A percentile compares a stretch with the other conserved stretches of the same genome.
Evolutionary conservation across 371 early-diverging fungal species (phyloP).

Genomic region (Apophysomyces elegans): DNA sequence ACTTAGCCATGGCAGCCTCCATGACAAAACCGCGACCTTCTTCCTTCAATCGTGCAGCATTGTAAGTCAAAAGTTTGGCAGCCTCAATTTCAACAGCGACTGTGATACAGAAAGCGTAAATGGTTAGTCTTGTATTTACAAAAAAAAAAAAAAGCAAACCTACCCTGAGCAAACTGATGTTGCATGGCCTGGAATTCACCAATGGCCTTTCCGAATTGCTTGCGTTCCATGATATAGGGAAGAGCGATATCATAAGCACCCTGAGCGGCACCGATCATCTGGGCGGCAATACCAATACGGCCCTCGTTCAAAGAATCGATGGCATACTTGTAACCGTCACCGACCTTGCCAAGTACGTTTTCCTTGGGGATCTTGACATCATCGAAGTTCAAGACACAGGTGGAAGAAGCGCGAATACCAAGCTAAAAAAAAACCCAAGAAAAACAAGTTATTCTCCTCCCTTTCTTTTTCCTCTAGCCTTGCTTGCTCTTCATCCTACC

Average conservation of each 20-base stretch:
- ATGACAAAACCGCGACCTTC: conserved; percentile 86
- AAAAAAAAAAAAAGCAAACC: not conserved
- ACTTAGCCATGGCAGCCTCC: conserved; percentile 99
- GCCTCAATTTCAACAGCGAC: conserved; percentile 96
- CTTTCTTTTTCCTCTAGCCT: not conserved
- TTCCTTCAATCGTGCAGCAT: conserved; percentile 96
- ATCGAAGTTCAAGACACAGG: conserved; percentile 94
- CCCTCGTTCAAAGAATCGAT: conserved; percentile 99
- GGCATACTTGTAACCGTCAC: conserved; percentile 98
- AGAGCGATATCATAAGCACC: conserved; percentile 91
- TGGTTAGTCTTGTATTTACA: too few species aligned
- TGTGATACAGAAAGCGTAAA: not conserved
- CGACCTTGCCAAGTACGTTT: conserved; percentile 92
- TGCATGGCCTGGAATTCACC: conserved; percentile 98
- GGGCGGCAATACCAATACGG: conserved; percentile 97
- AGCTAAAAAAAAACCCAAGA: conserved; percentile 52
- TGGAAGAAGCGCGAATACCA: conserved; percentile 95
- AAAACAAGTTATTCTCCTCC: too few species aligned
- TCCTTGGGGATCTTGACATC: conserved; percentile 86
- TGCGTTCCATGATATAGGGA: conserved; percentile 94
- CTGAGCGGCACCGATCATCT: conserved; percentile 97
- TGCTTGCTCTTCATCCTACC: conserved; percentile 34
- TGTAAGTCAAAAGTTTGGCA: conserved; percentile 94
- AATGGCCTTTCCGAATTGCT: conserved; percentile 90
- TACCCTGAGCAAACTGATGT: conserved; percentile 92